Conservation (phyloP, 2,329 filamentous ascomycete species). For the Fusarium neocosmosporiellum region DNA sequence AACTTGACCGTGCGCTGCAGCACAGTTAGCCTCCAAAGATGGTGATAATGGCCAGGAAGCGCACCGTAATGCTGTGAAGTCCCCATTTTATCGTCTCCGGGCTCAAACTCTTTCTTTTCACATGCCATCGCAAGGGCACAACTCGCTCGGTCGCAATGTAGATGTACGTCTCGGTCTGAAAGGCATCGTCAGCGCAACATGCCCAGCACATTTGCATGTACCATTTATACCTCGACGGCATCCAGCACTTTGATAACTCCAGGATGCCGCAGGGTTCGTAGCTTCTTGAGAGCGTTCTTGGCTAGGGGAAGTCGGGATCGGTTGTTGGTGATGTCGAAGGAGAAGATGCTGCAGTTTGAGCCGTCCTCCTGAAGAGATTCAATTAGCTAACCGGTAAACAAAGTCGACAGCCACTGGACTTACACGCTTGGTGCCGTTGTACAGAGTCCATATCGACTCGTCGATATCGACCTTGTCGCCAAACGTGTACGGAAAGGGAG, state of each 20-base stretch:
- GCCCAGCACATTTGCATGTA: constrained; percentile 2
- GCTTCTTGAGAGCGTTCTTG: constrained; percentile 92
- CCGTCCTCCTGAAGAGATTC: constrained; percentile 78
- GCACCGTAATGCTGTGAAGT: constrained; percentile 83
- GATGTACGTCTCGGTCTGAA: constrained; percentile 89
- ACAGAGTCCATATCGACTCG: constrained; percentile 94
- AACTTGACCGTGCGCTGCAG: constrained; percentile 90
- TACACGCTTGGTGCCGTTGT: constrained; percentile 93
- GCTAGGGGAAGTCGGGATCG: constrained; percentile 86
- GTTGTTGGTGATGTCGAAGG: constrained; percentile 88
- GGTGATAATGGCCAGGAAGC: constrained; percentile 23
- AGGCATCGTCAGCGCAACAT: constrained; percentile 36
- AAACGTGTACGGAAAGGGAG: constrained; percentile 91
- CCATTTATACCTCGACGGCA: constrained; percentile 80
- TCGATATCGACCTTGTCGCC: constrained; percentile 93
- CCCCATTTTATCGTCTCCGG: constrained; percentile 98
- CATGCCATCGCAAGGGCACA: constrained; percentile 87
- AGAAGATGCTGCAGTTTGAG: constrained; percentile 95
- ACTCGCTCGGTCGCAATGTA: constrained; percentile 96
- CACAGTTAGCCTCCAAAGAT: constrained; percentile 31
- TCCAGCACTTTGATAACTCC: constrained; percentile 95
- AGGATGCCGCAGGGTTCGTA: constrained; percentile 91
- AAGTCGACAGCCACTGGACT: constrained; percentile 32
- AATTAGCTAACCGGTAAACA: not conserved
- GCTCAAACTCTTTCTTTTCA: constrained; percentile 86